A percentile compares a stretch with the other conserved stretches of the same genome.
Evolutionary conservation across 192 early-diverging fungal genomes (phyloP).

Genomic region (Umbelopsis sp.): DNA sequence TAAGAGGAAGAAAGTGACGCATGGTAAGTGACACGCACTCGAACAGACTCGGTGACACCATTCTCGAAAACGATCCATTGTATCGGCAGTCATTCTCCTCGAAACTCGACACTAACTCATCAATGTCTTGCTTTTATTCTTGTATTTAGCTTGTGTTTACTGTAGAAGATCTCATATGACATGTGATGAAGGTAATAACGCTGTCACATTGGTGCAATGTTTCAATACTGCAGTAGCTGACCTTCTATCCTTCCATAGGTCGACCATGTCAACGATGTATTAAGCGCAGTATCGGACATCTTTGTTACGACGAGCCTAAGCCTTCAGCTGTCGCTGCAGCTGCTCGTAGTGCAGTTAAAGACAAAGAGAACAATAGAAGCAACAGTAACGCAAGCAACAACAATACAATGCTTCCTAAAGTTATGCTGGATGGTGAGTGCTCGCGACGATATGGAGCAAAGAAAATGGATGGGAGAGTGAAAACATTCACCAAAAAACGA

Average conservation of each 20-base stretch:
- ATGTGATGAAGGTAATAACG: slow-evolving; percentile 68
- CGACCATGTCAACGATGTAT: slow-evolving; percentile 92
- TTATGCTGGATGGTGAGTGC: not conserved
- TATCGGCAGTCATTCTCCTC: too few relatives aligned
- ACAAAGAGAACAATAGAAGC: slow-evolving; percentile 1
- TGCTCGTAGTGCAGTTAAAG: slow-evolving; percentile 16
- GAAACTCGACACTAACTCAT: too few relatives aligned
- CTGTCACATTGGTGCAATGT: not conserved
- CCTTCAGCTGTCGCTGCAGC: slow-evolving; percentile 35
- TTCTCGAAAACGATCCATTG: too few relatives aligned
- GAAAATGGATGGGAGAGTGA: too few relatives aligned
- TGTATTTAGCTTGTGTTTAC: slow-evolving; percentile 78
- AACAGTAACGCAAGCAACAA: not conserved
- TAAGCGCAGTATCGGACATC: slow-evolving; percentile 86
- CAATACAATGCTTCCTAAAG: not conserved
- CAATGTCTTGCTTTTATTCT: not conserved
- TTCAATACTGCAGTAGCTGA: too few relatives aligned
- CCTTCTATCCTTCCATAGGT: slow-evolving; percentile 30
- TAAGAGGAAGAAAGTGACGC: slow-evolving; percentile 65
- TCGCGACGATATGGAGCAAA: not conserved
- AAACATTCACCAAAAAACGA: not conserved
- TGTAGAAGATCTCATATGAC: slow-evolving; percentile 94
- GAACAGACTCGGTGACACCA: too few relatives aligned
- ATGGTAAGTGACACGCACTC: slow-evolving; percentile 44
- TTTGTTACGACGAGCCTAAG: slow-evolving; percentile 84